phyloP scores from a whole-genome alignment of 768 basidiomycete genomes.

The Xerocomus brunneocitrinus region DNA sequence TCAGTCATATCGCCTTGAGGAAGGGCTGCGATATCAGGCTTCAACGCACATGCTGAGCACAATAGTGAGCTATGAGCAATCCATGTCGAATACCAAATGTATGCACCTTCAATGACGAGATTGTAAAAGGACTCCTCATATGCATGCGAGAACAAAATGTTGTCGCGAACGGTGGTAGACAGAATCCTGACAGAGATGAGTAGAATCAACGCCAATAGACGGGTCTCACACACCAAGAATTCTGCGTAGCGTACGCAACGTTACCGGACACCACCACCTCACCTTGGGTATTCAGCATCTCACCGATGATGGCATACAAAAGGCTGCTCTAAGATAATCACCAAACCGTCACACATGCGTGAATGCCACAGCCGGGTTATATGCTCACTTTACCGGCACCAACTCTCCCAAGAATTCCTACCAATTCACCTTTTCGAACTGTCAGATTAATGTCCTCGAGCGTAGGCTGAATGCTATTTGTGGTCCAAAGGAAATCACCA shows the following conservation, averaged over 20 bases:
- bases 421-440: slow-evolving; percentile 77
- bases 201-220: slow-evolving; percentile 18
- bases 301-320: slow-evolving; percentile 77
- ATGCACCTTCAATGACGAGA: slow-evolving; percentile 68
- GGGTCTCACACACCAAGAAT: slow-evolving; percentile 60
- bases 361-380: background rate
- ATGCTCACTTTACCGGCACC: slow-evolving; percentile 77
- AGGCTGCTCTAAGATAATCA: slow-evolving; percentile 53
- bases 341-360: too few species aligned
- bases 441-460: slow-evolving; percentile 75
- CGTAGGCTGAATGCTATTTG: slow-evolving; percentile 48
- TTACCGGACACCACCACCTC: slow-evolving; percentile 63
- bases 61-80: background rate
- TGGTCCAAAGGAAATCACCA: slow-evolving; percentile 82
- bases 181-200: slow-evolving; percentile 49
- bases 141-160: slow-evolving; percentile 87
- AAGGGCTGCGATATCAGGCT: slow-evolving; percentile 73
- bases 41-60: slow-evolving; percentile 71
- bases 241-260: slow-evolving; percentile 82
- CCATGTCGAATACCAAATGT: background rate
- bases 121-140: slow-evolving; percentile 85
- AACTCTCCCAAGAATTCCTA: slow-evolving; percentile 84
- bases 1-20: slow-evolving; percentile 80
- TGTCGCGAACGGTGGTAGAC: slow-evolving; percentile 80
- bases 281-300: slow-evolving; percentile 77